Conservation (phyloP, 805 yeast species). For the Metschnikowia corniflorae region DNA sequence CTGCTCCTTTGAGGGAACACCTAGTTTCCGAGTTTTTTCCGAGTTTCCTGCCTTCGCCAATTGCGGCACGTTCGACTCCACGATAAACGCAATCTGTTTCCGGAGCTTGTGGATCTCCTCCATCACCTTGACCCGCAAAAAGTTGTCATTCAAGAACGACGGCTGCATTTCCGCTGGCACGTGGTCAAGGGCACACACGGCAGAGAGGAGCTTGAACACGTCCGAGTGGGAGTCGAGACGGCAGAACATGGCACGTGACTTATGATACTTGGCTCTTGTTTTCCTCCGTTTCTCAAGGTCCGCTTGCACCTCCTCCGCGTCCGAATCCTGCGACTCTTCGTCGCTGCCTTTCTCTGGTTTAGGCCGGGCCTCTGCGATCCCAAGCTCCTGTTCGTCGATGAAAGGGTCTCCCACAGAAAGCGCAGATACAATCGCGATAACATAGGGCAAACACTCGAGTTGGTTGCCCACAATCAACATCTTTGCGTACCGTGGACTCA, state of each 20-base stretch:
- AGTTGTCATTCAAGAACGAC: constrained; percentile 55
- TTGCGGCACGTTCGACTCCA: constrained; percentile 55
- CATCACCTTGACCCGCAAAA: constrained; percentile 75
- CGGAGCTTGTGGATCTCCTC: constrained; percentile 81
- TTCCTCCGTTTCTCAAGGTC: constrained; percentile 39
- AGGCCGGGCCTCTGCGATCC: constrained; percentile 34
- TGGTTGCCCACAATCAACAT: constrained; percentile 88
- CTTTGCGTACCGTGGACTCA: constrained; percentile 90
- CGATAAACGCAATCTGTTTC: constrained; percentile 73
- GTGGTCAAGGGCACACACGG: constrained; percentile 84
- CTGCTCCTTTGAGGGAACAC: constrained; percentile 67
- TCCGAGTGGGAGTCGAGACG: constrained; percentile 74
- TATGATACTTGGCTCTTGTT: constrained; percentile 49
- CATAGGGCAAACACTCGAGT: constrained; percentile 75
- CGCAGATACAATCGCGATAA: constrained; percentile 90
- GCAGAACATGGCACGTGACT: constrained; percentile 58
- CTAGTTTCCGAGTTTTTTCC: constrained; percentile 46
- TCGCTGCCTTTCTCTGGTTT: constrained; percentile 24
- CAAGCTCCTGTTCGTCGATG: constrained; percentile 68
- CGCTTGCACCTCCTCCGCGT: constrained; percentile 31
- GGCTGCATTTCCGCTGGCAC: constrained; percentile 47
- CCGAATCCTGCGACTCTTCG: constrained; percentile 35
- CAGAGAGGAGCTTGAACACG: constrained; percentile 69
- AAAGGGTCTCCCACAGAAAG: constrained; percentile 93
- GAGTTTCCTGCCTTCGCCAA: constrained; percentile 42